Base-by-base conservation (phyloP, 352 stramenopile species). In the Globisporangium takayamanum region DNA sequence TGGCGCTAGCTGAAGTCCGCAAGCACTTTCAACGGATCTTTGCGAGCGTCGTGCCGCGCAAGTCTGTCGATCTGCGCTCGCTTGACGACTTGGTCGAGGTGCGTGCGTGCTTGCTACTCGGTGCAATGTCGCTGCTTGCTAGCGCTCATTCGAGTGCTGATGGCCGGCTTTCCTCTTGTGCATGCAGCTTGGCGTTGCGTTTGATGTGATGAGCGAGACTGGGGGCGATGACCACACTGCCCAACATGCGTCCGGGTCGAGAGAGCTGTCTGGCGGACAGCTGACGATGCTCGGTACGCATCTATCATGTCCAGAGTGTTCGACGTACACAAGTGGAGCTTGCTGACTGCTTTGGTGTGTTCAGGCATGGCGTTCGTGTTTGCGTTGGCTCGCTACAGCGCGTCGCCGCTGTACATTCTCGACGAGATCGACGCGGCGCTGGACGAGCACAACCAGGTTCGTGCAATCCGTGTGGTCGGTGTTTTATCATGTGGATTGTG, bases 351-450 rank as follows among this genome's bases (percentile, higher is more conserved):
- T 2, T 18, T n/a, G 15, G 28, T 47, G 25, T 53, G 49, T 39
- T 5, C 28, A 79, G 71, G 71, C 16, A 70, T 79, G 61, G 60
- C 71, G 2, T 79, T 74, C 33, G 65, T 79, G 16, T 76, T 79
- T 52, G 71, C 71, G 1, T 41, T 79, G 3, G 71, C 71, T 39
- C 60, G 67, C 14, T 72, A 63, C 50, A 76, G 68, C 44, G 61
- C 71, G 2, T 76, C 67, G 15, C 71, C 71, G 8, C 45, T 79
- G 10, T 79, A 76, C 57, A 48, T 79, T 41, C 54, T 79, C 5
- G 71, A 79, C 47, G 71, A 79, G 39, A 69, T 79, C 36, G 71
- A 79, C 37, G 71, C 71, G 8, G 71, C 71, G 1, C 55, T 79
- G 50, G 71, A 79, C 47, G 71, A 79, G 30, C 62, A 64, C 30